Evolutionary conservation across 805 yeast species (phyloP), one percentile per base, ranked within the genome.

Genomic region (Teunomyces kruisii): DNA sequence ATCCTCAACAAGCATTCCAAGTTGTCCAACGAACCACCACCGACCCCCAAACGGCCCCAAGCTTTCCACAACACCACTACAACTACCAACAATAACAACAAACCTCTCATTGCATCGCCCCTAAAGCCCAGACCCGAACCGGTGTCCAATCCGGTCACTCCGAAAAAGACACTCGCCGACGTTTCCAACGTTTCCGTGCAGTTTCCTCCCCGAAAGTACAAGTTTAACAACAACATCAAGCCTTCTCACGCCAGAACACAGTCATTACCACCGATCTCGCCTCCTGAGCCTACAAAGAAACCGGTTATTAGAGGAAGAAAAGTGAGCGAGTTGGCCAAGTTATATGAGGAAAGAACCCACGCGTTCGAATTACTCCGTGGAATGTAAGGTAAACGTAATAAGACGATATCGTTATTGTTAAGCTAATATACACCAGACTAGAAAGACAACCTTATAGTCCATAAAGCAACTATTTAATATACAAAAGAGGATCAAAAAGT

Each of bases 301-400:
- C 76, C 75, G 5, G 79, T 79, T 6, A 69, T 77, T 9, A 58
- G 82, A 13, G 83, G 81, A 9, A 70, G 78, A 42, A 80, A 79
- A 60, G 88, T 84, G 1, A 78, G 81, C 9, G 82, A 78, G 55
- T 65, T 84, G 47, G 85, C 88, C 1, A 76, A 74, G 46, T 61
- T 83, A 32, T 84, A 79, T 51, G 90, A 84, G 56, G 87, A 83
- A 56, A 67, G 84, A 51, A 58, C 68, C 3, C 64, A 70, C 45
- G 77, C 74, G 1, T 54, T 70, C 40, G 72, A 70, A 44, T 53
- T 72, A 17, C 51, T 67, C 31, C 56, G 50, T 37, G 55, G 57
- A 16, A 54, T 66, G 58, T 60, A n/a, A n/a, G n/a, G n/a, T n/a
- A n/a, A n/a, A n/a, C n/a, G n/a, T n/a, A 53, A 46, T 32, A 14